These are phyloP conservation scores for Sporothrix humicola DNA, from an alignment of 2,329 filamentous ascomycete species.

Conservation along the genomic window DNA sequence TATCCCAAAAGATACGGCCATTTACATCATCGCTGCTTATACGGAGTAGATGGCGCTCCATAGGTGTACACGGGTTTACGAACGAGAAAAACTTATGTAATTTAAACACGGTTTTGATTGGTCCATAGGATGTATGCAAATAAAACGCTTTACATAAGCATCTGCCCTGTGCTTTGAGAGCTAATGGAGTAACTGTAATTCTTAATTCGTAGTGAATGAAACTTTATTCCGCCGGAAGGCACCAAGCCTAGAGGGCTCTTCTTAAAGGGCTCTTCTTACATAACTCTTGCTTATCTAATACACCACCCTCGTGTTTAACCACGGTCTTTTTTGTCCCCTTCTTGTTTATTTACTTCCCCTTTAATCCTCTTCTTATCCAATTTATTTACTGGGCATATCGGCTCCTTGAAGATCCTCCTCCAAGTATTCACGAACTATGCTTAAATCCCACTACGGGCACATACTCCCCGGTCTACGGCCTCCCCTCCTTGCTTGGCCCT, in stretches of 20 bases:
- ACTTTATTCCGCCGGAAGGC: neutral
- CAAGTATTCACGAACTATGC: neutral
- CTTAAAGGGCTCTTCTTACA: neutral
- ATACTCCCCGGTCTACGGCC: neutral
- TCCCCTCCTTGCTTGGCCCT: neutral
- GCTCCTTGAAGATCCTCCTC: constrained; percentile 9
- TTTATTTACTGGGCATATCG: neutral
- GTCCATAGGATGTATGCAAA: too few species aligned
- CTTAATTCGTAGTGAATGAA: neutral
- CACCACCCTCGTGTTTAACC: neutral
- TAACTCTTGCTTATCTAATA: neutral
- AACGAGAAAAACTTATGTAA: too few species aligned
- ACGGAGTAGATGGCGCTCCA: too few species aligned
- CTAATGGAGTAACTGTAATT: too few species aligned
- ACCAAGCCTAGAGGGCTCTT: neutral
- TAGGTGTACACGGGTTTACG: too few species aligned
- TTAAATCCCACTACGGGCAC: neutral
- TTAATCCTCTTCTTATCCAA: neutral
- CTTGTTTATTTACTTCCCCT: neutral
- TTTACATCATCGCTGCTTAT: too few species aligned
- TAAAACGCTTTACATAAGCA: too few species aligned
- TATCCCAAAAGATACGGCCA: too few species aligned
- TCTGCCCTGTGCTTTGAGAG: too few species aligned
- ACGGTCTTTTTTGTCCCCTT: neutral
- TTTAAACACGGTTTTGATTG: too few species aligned